A percentile compares a stretch with the other conserved stretches of the same genome.
Conservation (phyloP, 2,329 filamentous ascomycete genomes). For the Malbranchea cinnamomea region DNA sequence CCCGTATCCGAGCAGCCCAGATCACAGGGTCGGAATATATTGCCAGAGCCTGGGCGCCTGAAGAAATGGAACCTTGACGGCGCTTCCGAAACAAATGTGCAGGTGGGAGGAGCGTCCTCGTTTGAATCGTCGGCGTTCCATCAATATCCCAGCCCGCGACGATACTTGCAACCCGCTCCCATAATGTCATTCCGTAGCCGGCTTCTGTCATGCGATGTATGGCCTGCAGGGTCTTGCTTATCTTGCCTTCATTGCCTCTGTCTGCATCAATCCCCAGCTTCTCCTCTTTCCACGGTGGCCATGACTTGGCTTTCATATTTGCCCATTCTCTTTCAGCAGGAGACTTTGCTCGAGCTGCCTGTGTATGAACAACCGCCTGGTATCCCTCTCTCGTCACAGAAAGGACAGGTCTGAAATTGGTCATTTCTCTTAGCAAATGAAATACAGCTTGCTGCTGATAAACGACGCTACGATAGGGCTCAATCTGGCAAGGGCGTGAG, state of each 20-base stretch:
- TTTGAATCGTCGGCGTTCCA: constrained; percentile 48
- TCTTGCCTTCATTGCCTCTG: constrained; percentile 40
- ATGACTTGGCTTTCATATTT: constrained; percentile 42
- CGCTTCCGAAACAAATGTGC: too few relatives aligned
- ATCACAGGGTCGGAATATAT: constrained; percentile 18
- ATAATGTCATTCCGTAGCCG: constrained; percentile 37
- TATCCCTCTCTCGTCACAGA: constrained; percentile 44
- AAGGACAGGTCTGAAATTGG: constrained; percentile 36
- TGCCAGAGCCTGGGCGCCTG: not conserved
- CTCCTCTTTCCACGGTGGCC: constrained; percentile 52
- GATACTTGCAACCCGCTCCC: constrained; percentile 40
- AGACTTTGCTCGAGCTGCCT: constrained; percentile 44
- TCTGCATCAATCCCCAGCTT: constrained; percentile 45
- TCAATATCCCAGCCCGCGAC: constrained; percentile 50
- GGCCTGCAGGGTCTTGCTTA: constrained; percentile 41
- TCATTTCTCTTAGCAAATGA: constrained; percentile 42
- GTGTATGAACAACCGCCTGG: constrained; percentile 39
- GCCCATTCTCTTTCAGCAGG: constrained; percentile 41
- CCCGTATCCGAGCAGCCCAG: constrained; percentile 43
- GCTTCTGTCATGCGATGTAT: constrained; percentile 43
- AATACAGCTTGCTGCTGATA: constrained; percentile 45
- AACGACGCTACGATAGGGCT: constrained; percentile 34
- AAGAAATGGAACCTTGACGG: not conserved
- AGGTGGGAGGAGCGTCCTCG: constrained; percentile 30
- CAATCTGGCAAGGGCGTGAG: constrained; percentile 31